These are phyloP conservation scores for Penicillium griseofulvum DNA, from an alignment of 2,329 filamentous ascomycete species.

Conservation along the genomic window DNA sequence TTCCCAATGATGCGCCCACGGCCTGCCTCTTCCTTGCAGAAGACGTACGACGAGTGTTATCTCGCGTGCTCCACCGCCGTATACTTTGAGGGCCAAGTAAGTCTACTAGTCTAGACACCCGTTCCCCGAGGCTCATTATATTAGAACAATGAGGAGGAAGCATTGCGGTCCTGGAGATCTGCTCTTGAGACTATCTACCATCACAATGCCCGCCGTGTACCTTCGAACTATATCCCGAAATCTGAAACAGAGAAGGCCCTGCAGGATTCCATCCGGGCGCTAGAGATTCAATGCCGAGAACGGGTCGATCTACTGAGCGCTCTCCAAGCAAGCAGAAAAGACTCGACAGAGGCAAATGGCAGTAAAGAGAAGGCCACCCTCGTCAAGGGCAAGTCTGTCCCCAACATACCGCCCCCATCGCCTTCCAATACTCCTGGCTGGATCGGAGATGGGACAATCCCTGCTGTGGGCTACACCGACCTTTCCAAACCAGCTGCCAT, in stretches of 20 bases:
- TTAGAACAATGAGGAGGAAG: constrained; percentile 87
- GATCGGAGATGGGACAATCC: constrained; percentile 79
- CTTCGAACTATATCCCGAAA: constrained; percentile 66
- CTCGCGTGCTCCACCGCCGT: constrained; percentile 91
- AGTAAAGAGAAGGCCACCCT: constrained; percentile 23
- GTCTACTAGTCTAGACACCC: constrained; percentile 14
- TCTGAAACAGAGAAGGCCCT: constrained; percentile 82
- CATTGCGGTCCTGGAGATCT: constrained; percentile 82
- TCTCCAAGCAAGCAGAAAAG: constrained; percentile 63
- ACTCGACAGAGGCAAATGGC: constrained; percentile 33
- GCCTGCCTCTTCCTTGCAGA: constrained; percentile 75
- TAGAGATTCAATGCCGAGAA: constrained; percentile 92
- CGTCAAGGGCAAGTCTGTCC: constrained; percentile 28
- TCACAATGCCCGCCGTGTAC: constrained; percentile 73
- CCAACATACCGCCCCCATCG: constrained; percentile 10
- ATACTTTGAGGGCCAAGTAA: constrained; percentile 90
- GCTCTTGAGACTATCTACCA: constrained; percentile 87
- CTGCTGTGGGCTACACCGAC: constrained; percentile 74
- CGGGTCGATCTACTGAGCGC: constrained; percentile 84
- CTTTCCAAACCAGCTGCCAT: constrained; percentile 69
- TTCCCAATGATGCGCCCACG: constrained; percentile 54
- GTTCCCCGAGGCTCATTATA: constrained; percentile 16
- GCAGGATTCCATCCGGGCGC: constrained; percentile 73
- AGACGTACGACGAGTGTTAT: constrained; percentile 97
- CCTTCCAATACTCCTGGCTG: constrained; percentile 51